Conservation (phyloP, 169 alveolate genomes). For the Toxoplasma gondii region DNA sequence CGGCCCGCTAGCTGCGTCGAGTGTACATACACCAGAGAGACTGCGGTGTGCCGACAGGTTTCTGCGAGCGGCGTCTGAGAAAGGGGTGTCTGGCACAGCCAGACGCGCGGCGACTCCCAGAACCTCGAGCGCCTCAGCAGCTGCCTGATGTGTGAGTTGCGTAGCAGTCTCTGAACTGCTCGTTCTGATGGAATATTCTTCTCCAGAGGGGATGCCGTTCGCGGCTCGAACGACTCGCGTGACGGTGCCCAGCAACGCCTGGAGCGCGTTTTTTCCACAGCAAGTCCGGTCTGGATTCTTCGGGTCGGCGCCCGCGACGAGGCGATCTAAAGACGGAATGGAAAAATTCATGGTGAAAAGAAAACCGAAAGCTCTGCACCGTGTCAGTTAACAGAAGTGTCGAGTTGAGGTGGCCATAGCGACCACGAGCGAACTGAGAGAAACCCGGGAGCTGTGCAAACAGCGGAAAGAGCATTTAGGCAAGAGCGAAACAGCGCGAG, state of each 20-base stretch:
- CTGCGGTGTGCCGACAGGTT: slow-evolving; percentile 26
- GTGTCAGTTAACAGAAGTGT: too few species aligned
- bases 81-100: not conserved
- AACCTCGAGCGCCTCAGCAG: slow-evolving; percentile 49
- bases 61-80: not conserved
- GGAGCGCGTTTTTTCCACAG: slow-evolving; percentile 21
- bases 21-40: not conserved
- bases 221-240: slow-evolving; percentile 51
- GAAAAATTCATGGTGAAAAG: not conserved
- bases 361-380: not conserved
- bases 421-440: too few species aligned
- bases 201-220: slow-evolving; percentile 47
- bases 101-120: slow-evolving; percentile 21
- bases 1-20: not conserved
- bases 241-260: slow-evolving; percentile 19
- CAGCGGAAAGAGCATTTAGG: too few species aligned
- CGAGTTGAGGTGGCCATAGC: too few species aligned
- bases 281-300: not conserved
- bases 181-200: slow-evolving; percentile 52
- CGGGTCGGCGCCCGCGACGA: slow-evolving; percentile 17
- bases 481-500: too few species aligned
- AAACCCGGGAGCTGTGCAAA: too few species aligned
- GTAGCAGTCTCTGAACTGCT: slow-evolving; percentile 37
- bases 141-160: slow-evolving; percentile 47
- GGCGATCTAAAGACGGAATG: not conserved